A percentile compares a stretch with the other conserved stretches of the same genome.
phyloP scores from a whole-genome alignment of 345 rosid species.

The Pelargonium nanum region DNA sequence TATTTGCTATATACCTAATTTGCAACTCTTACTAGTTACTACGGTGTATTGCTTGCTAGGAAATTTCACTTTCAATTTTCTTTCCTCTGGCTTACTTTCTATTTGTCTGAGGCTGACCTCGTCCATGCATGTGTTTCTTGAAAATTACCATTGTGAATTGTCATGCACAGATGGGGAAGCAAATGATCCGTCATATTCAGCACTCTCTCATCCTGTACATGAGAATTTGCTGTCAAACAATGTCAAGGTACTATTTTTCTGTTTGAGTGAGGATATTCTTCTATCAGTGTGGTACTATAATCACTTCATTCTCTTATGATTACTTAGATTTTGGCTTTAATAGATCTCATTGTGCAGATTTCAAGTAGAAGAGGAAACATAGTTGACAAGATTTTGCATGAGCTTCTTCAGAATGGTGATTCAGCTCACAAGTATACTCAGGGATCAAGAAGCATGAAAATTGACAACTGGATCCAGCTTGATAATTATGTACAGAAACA shows the following conservation, averaged over 20 bases:
- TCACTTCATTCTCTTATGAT: not conserved
- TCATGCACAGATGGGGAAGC: conserved; percentile 37
- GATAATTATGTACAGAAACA: conserved; percentile 58
- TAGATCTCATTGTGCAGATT: conserved; percentile 25
- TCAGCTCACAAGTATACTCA: conserved; percentile 67
- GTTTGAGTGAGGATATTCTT: not conserved
- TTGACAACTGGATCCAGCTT: conserved; percentile 68
- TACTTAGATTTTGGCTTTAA: no score
- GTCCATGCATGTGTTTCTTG: not conserved
- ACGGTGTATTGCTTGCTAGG: no score
- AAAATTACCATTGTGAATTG: not conserved
- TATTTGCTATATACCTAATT: not conserved
- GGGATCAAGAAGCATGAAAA: conserved; percentile 49
- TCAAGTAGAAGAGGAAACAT: conserved; percentile 40
- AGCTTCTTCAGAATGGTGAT: conserved; percentile 75
- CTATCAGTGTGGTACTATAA: conserved; percentile 6
- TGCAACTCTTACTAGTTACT: no score
- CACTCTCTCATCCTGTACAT: conserved; percentile 38
- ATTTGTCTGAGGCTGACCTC: no score
- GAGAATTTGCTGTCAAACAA: conserved; percentile 43
- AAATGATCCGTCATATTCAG: conserved; percentile 36
- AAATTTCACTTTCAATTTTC: not conserved
- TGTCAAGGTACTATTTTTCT: conserved; percentile 28
- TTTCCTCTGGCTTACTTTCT: not conserved
- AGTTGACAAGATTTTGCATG: conserved; percentile 52